A percentile compares a stretch with the other conserved stretches of the same genome.
Evolutionary conservation across 176 grass and related monocot species (phyloP).

Genomic region (Bromus sterilis): DNA sequence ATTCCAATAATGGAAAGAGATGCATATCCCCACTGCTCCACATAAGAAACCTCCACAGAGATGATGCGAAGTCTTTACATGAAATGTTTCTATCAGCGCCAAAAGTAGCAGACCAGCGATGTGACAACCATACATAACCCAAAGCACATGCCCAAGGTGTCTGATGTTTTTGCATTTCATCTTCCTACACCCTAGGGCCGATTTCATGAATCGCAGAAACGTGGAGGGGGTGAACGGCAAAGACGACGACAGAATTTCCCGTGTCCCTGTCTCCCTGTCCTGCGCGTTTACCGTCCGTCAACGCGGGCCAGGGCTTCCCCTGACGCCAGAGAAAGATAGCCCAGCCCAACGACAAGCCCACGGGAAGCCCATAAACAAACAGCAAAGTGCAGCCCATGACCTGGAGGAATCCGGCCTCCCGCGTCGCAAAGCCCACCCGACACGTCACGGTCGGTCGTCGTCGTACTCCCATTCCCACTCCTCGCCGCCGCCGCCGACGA

Average conservation of each 20-base stretch:
- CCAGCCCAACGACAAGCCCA: not conserved
- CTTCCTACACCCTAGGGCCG: not conserved
- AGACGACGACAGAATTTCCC: not conserved
- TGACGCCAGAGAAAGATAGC: not conserved
- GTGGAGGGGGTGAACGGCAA: not conserved
- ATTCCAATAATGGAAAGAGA: not conserved
- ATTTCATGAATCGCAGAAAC: not conserved
- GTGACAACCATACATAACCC: not conserved
- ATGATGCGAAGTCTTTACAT: not conserved
- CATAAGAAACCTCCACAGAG: not conserved
- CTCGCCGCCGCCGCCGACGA: not conserved
- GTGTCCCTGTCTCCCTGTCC: not conserved
- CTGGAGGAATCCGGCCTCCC: not conserved
- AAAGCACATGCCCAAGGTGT: not conserved
- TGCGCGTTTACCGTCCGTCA: not conserved
- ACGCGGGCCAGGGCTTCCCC: not conserved
- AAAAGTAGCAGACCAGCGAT: not conserved
- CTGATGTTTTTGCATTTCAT: not conserved
- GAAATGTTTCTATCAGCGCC: not conserved
- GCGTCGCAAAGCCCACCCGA: not conserved
- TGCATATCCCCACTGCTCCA: too few relatives aligned
- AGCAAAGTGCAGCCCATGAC: too few relatives aligned
- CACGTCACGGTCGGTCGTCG: too few relatives aligned
- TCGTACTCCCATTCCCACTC: not conserved
- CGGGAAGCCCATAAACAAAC: too few relatives aligned